These are phyloP conservation scores for Boletus semigastroideus DNA, from an alignment of 1,284 basidiomycete species.

Conservation along the genomic window DNA sequence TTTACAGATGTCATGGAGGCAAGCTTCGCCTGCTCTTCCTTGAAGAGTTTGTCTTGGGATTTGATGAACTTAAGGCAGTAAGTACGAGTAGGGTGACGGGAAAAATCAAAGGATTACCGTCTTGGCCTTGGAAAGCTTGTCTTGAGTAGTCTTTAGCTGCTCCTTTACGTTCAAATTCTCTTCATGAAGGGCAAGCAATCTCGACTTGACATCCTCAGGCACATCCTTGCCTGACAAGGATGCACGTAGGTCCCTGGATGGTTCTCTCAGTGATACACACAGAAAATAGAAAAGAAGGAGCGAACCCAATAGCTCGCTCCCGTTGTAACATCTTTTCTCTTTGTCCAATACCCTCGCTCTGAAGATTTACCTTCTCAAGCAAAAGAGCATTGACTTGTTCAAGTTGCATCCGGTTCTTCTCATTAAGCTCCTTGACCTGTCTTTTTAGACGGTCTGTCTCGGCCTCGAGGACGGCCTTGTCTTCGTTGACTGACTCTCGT, in stretches of 20 bases:
- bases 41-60: conserved; percentile 86
- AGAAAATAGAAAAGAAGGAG: conserved; percentile 3
- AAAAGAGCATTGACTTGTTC: conserved; percentile 87
- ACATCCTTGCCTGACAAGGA: conserved; percentile 72
- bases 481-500: conserved; percentile 86
- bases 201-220: conserved; percentile 78
- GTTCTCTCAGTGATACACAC: not conserved
- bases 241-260: conserved; percentile 66
- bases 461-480: conserved; percentile 74
- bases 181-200: conserved; percentile 75
- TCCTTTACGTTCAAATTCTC: conserved; percentile 73
- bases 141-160: conserved; percentile 68
- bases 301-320: conserved; percentile 76
- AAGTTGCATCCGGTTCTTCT: conserved; percentile 89
- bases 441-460: conserved; percentile 66
- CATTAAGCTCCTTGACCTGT: conserved; percentile 70
- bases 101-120: conserved; percentile 43
- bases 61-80: conserved; percentile 76
- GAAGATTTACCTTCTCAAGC: conserved; percentile 89
- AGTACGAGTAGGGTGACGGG: conserved; percentile 1
- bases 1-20: conserved; percentile 28
- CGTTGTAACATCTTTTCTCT: conserved; percentile 81
- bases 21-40: conserved; percentile 66
- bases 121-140: conserved; percentile 82
- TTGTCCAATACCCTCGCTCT: conserved; percentile 83